Conservation (phyloP, 495 filamentous ascomycete genomes). For the Aspergillus saccharolyticus region DNA sequence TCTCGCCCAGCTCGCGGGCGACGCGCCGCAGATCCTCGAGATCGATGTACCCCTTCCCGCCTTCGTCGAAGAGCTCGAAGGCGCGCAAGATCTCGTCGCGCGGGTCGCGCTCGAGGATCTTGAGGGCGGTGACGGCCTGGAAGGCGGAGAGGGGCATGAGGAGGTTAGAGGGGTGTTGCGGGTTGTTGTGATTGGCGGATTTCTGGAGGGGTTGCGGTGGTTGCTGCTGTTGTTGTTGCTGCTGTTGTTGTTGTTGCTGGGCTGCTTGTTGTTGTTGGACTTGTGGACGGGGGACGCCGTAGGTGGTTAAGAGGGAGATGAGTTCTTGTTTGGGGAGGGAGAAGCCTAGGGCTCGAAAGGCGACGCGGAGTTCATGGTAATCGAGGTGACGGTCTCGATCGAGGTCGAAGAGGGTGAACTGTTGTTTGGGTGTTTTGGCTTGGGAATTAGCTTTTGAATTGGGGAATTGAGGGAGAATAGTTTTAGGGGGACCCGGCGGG, state of each 20-base stretch:
- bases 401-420: slow-evolving; percentile 97
- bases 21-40: slow-evolving; percentile 81
- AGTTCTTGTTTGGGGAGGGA: slow-evolving; percentile 81
- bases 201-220: slow-evolving; percentile 20
- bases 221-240: slow-evolving; percentile 23
- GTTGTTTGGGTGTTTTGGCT: too few species aligned
- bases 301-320: slow-evolving; percentile 63
- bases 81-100: slow-evolving; percentile 87
- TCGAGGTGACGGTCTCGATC: slow-evolving; percentile 92
- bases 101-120: slow-evolving; percentile 78
- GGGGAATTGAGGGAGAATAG: too few species aligned
- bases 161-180: slow-evolving; percentile 50
- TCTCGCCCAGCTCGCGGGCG: slow-evolving; percentile 86
- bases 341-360: slow-evolving; percentile 94
- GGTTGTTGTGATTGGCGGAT: slow-evolving; percentile 25
- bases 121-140: slow-evolving; percentile 70
- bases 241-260: slow-evolving; percentile 16
- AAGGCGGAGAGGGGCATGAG: slow-evolving; percentile 69
- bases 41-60: slow-evolving; percentile 76
- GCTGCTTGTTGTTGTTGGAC: slow-evolving; percentile 36
- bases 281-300: slow-evolving; percentile 59
- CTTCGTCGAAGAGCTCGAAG: slow-evolving; percentile 83
- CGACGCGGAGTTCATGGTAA: slow-evolving; percentile 97
- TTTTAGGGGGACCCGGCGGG: not conserved
- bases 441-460: not conserved